phyloP scores from a whole-genome alignment of 176 grass and related monocot species.

The Ensete glaucum region DNA sequence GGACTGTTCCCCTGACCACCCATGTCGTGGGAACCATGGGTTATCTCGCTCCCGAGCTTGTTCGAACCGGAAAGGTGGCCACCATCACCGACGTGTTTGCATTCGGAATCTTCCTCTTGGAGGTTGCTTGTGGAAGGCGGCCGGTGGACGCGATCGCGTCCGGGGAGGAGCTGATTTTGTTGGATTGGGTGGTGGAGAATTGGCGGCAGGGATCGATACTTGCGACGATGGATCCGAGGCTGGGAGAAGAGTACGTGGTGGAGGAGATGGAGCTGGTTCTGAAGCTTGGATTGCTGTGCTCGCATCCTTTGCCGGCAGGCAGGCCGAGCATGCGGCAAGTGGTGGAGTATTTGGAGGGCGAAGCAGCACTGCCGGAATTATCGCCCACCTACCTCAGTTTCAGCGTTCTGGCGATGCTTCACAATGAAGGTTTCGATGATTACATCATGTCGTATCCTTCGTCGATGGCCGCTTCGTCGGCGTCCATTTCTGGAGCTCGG shows the following conservation, averaged over 20 bases:
- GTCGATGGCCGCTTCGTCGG: background rate
- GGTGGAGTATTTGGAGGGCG: background rate
- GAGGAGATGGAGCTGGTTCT: conserved; percentile 5
- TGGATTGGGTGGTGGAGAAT: conserved; percentile 19
- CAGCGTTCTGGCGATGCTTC: background rate
- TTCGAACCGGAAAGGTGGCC: conserved; percentile 29
- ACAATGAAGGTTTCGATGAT: background rate
- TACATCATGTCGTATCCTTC: background rate
- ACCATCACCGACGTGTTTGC: conserved; percentile 45
- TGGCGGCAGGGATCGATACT: background rate
- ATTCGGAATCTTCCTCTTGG: conserved; percentile 32
- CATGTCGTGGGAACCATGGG: conserved; percentile 40
- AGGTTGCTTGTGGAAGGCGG: conserved; percentile 14
- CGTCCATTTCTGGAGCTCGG: background rate
- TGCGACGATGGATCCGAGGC: background rate
- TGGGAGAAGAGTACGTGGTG: background rate
- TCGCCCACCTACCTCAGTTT: background rate
- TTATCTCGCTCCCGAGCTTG: conserved; percentile 43
- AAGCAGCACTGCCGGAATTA: background rate
- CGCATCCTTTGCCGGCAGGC: background rate
- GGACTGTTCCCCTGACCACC: conserved; percentile 30
- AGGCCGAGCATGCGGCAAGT: conserved; percentile 6
- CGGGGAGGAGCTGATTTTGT: background rate
- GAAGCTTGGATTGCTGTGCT: background rate
- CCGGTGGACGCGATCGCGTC: conserved; percentile 19